phyloP scores from a whole-genome alignment of 2,329 filamentous ascomycete species.

The Cytospora piceae region DNA sequence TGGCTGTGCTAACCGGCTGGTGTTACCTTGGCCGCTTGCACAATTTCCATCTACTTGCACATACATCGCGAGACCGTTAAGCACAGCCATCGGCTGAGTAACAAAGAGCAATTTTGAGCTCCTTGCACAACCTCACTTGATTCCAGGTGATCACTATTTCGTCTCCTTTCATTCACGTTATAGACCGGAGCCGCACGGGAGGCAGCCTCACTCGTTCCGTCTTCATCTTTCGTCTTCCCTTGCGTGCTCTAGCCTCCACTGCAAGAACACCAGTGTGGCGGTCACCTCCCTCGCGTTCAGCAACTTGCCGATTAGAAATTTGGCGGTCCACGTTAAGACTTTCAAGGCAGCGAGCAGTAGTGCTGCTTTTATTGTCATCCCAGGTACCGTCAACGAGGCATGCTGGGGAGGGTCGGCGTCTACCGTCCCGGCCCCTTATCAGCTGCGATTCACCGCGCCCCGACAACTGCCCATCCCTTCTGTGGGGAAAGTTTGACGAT shows the following conservation, averaged over 20 bases:
- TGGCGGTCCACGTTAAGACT: neutral
- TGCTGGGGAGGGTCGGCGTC: neutral
- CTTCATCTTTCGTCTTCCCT: neutral
- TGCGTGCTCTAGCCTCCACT: neutral
- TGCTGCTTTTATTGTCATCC: neutral
- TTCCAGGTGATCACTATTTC: neutral
- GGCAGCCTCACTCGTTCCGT: neutral
- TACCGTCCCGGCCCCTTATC: neutral
- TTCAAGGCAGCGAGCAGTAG: conserved; percentile 8
- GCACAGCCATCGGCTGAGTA: conserved; percentile 47
- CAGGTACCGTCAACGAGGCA: neutral
- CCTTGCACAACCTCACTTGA: neutral
- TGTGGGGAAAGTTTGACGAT: neutral
- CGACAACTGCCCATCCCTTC: neutral
- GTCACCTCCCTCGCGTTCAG: neutral
- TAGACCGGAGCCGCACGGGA: neutral
- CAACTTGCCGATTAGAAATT: neutral
- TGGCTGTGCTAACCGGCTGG: neutral
- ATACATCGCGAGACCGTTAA: conserved; percentile 58
- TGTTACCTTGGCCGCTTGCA: neutral
- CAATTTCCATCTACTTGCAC: conserved; percentile 37
- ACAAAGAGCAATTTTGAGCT: neutral
- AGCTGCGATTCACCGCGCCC: neutral
- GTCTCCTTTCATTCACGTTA: neutral
- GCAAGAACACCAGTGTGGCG: neutral